Conservation (phyloP, 2,329 filamentous ascomycete genomes). For the Tetracladium maxilliforme region DNA sequence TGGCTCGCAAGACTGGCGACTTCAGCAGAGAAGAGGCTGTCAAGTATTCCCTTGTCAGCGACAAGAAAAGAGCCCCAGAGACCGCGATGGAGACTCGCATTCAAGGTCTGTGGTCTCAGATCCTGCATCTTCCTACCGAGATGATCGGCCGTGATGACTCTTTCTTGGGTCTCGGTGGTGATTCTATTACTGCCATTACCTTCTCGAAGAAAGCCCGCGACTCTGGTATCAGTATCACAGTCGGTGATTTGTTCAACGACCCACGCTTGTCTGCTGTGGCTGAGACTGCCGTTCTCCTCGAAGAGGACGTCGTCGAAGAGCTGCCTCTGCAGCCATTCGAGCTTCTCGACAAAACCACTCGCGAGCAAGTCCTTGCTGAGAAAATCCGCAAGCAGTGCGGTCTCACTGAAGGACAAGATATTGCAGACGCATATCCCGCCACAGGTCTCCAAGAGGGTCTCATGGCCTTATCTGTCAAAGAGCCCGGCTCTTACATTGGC, state of each 20-base stretch:
- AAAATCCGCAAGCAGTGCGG: constrained; percentile 1
- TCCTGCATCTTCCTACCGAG: constrained; percentile 26
- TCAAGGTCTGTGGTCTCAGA: constrained; percentile 14
- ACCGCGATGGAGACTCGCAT: constrained; percentile 4
- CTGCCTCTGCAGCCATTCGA: too few relatives aligned
- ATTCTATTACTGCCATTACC: constrained; percentile 9
- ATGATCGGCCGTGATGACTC: constrained; percentile 51
- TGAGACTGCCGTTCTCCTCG: too few relatives aligned
- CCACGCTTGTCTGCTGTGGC: constrained; percentile 6
- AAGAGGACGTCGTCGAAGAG: too few relatives aligned
- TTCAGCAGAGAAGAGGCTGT: background rate
- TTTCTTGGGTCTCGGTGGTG: constrained; percentile 38
- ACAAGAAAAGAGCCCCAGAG: background rate
- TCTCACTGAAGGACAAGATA: too few relatives aligned
- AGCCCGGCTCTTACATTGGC: constrained; percentile 20
- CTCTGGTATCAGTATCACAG: constrained; percentile 5
- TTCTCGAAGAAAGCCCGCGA: constrained; percentile 4
- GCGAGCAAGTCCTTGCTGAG: constrained; percentile 2
- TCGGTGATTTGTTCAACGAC: constrained; percentile 11
- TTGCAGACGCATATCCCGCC: constrained; percentile 22
- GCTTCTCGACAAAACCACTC: constrained; percentile 4
- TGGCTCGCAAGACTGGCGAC: background rate
- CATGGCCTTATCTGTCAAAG: constrained; percentile 18
- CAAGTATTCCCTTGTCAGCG: background rate
- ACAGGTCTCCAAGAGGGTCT: constrained; percentile 24